Percentiles rank a stretch among this genome's conserved stretches.
Conservation (phyloP, 805 yeast genomes). For the Candida krabiensis region DNA sequence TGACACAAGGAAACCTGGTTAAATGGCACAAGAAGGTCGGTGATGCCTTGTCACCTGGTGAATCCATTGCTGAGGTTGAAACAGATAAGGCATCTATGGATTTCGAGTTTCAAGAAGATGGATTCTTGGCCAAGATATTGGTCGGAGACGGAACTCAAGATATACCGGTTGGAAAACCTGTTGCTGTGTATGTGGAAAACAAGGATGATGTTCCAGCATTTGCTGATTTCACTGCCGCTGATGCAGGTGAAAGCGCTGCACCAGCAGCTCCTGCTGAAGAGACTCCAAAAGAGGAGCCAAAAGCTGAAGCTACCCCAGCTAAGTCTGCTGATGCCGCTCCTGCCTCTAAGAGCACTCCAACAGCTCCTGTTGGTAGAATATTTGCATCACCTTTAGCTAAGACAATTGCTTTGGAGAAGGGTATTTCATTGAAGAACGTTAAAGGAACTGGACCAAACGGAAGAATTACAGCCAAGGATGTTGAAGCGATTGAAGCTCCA, state of each 20-base stretch:
- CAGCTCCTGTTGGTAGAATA: constrained; percentile 59
- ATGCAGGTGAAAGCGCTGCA: constrained; percentile 58
- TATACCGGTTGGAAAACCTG: constrained; percentile 91
- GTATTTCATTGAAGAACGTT: constrained; percentile 79
- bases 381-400: constrained; percentile 95
- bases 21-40: constrained; percentile 90
- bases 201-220: constrained; percentile 83
- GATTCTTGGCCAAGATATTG: constrained; percentile 83
- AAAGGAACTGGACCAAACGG: constrained; percentile 95
- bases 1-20: constrained; percentile 94
- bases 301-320: constrained; percentile 31
- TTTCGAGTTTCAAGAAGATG: constrained; percentile 97
- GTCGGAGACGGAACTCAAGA: constrained; percentile 85
- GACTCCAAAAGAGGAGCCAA: constrained; percentile 27
- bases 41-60: constrained; percentile 87
- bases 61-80: constrained; percentile 93
- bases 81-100: constrained; percentile 99
- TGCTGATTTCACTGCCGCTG: constrained; percentile 78
- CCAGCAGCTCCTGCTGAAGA: constrained; percentile 41
- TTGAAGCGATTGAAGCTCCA: constrained; percentile 60
- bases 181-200: constrained; percentile 94
- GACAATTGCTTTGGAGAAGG: constrained; percentile 87
- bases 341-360: constrained; percentile 25
- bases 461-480: constrained; percentile 88
- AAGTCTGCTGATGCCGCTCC: constrained; percentile 31